Base-by-base conservation (phyloP, 331 rosid species). In the Quercus tomentella region DNA sequence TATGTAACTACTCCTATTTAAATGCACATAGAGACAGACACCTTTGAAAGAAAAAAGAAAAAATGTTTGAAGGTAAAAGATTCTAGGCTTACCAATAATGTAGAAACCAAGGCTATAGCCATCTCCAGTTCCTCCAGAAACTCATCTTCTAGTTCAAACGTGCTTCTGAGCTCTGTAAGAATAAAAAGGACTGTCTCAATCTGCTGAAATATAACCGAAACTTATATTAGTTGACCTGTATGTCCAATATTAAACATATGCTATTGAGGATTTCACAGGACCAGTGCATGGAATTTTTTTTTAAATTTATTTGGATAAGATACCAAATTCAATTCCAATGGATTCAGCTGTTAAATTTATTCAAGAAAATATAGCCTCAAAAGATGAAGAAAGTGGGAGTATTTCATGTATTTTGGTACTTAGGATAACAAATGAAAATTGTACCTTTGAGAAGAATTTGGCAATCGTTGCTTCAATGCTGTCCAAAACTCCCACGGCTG, bases 81-180 rank as follows among this genome's bases (percentile, higher is more conserved):
- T 76, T 4, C 15, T 16, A 33, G 10, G 54, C 92, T 84, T 22
- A 90, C 98, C 87, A 84, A 28, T 72, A 82, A 85, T 37, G 86
- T 56, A 65, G 82, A 12, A 56, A 88, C 80, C 1, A n/a, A 33
- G 22, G 86, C 80, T 9, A 91, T 52, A 14, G 82, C 77, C 3
- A 21, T 77, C 65, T 80, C 79, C 55, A 91, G 57, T 75, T 84
- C 81, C 43, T 84, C 89, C 70, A 81, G 65, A 61, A 69, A 66
- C 20, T 87, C 92, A 41, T 74, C 88, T 35, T 86, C 89, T 71
- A 87, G 88, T 77, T 85, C 91, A 17, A 80, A 81, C 7, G 83
- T 70, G 51, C 90, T 77, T 49, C 60, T 73, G n/a, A 93, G 87
- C 85, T 94, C 94, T 58, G 97, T 88, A n/a, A 87, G 81, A 86